Conservation (phyloP, 352 stramenopile genomes). For the Phytophthora tentaculata region DNA sequence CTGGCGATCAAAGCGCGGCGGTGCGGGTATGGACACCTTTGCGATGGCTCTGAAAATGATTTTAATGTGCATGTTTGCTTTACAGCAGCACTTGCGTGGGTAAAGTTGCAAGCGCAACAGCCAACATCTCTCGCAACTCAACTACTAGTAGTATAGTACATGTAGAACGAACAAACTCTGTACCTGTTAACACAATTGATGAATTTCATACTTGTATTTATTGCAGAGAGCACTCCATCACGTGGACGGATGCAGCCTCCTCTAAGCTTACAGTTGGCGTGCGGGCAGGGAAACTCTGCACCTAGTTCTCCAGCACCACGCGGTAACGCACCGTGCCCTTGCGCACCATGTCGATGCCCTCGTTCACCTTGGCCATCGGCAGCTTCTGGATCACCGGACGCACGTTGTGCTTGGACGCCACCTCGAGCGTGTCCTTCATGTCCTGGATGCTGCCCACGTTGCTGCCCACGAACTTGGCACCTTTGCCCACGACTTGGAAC, state of each 20-base stretch:
- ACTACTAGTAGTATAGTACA: too few species aligned
- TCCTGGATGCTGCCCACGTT: conserved; percentile 6
- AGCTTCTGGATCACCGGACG: conserved; percentile 3
- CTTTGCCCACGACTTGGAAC: neutral
- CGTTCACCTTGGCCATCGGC: conserved; percentile 3
- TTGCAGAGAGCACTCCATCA: neutral
- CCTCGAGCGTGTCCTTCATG: conserved; percentile 5
- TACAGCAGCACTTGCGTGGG: too few species aligned
- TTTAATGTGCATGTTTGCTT: too few species aligned
- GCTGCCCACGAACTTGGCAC: conserved; percentile 2
- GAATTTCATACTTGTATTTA: neutral
- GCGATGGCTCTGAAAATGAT: neutral
- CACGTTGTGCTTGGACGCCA: conserved; percentile 55
- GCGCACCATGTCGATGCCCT: conserved; percentile 5
- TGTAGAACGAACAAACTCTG: too few species aligned
- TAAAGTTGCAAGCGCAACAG: too few species aligned
- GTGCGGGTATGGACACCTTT: neutral
- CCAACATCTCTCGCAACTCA: too few species aligned
- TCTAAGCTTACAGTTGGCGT: neutral
- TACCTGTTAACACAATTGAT: too few species aligned
- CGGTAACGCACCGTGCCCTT: conserved; percentile 3
- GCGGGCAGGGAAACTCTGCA: too few species aligned
- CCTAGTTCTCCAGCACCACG: conserved; percentile 1
- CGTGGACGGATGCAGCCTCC: neutral
- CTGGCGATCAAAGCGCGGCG: neutral